Evolutionary conservation across 2,329 filamentous ascomycete species (phyloP).

Genomic region (Exophiala viscosa): DNA sequence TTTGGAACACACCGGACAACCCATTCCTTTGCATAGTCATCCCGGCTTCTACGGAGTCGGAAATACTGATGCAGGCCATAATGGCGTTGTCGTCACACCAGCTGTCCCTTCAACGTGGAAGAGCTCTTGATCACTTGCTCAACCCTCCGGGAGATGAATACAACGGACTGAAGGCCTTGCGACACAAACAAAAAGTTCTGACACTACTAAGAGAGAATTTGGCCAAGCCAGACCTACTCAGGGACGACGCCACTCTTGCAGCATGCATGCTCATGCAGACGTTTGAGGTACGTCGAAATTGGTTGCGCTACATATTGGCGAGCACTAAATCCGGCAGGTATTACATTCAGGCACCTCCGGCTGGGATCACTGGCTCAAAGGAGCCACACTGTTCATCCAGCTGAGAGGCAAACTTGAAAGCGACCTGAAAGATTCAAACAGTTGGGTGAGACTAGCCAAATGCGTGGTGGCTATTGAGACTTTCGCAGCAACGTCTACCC

Average conservation of each 20-base stretch:
- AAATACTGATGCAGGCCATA: background rate
- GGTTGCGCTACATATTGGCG: background rate
- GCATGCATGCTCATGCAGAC: background rate
- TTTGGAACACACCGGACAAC: background rate
- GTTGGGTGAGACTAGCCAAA: background rate
- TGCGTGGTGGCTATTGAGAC: background rate
- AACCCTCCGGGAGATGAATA: background rate
- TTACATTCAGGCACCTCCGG: background rate
- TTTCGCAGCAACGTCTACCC: background rate
- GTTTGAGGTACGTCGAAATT: background rate
- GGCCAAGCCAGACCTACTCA: background rate
- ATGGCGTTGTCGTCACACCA: background rate
- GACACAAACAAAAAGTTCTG: background rate
- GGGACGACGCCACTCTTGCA: background rate
- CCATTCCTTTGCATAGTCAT: background rate
- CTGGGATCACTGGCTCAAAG: background rate
- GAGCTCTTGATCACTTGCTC: background rate
- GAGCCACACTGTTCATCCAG: background rate
- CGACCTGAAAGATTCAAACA: background rate
- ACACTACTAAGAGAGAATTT: background rate
- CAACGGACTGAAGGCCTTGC: background rate
- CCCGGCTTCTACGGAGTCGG: background rate
- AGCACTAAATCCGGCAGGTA: background rate
- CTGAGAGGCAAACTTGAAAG: background rate
- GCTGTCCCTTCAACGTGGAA: background rate